These are phyloP conservation scores for Macroventuria anomochaeta DNA, from an alignment of 2,329 filamentous ascomycete species.

Conservation along the genomic window DNA sequence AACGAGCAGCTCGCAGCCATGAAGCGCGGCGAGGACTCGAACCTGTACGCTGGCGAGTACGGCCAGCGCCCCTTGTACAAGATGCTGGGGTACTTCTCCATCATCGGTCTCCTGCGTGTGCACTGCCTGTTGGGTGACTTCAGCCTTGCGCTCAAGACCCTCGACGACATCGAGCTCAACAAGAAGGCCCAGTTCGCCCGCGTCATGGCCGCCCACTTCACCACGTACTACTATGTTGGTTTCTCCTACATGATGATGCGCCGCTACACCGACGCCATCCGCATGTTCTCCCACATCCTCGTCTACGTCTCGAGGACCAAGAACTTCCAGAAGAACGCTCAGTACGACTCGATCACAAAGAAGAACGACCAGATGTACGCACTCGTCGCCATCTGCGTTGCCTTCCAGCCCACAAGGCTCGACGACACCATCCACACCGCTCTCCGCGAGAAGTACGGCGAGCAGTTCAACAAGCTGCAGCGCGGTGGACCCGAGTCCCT, in stretches of 20 bases:
- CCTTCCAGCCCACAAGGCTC: slow-evolving; percentile 94
- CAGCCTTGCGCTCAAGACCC: slow-evolving; percentile 95
- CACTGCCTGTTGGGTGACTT: slow-evolving; percentile 98
- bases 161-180: slow-evolving; percentile 99
- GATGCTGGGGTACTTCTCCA: slow-evolving; percentile 99
- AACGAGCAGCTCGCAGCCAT: slow-evolving; percentile 94
- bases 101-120: slow-evolving; percentile 94
- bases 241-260: slow-evolving; percentile 99
- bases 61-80: slow-evolving; percentile 92
- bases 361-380: slow-evolving; percentile 99
- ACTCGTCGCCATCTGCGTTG: slow-evolving; percentile 96
- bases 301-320: slow-evolving; percentile 98
- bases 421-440: slow-evolving; percentile 99
- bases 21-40: slow-evolving; percentile 90
- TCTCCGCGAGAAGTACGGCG: slow-evolving; percentile 97
- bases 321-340: slow-evolving; percentile 99
- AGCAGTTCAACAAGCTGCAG: slow-evolving; percentile 96
- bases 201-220: slow-evolving; percentile 99
- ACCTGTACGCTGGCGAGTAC: slow-evolving; percentile 90
- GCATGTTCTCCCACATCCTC: slow-evolving; percentile 99
- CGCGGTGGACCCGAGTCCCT: slow-evolving; percentile 94
- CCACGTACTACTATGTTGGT: slow-evolving; percentile 99
- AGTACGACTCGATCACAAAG: slow-evolving; percentile 99
- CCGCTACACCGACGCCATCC: slow-evolving; percentile 97
- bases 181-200: slow-evolving; percentile 99